Evolutionary conservation across 805 yeast genomes (phyloP), one percentile per base, ranked within the genome.

Genomic region (Jamesozyma piceae): DNA sequence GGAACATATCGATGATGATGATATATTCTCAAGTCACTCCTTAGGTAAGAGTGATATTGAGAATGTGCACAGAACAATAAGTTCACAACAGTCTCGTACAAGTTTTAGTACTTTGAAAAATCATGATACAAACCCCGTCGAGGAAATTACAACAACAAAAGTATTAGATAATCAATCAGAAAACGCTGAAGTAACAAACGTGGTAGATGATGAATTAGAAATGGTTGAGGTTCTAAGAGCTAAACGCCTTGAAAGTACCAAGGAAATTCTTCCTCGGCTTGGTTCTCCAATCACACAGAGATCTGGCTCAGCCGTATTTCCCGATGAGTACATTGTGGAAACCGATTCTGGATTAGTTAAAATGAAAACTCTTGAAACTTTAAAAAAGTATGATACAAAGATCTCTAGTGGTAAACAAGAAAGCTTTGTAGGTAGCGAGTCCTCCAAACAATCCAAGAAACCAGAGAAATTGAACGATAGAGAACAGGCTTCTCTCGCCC

Each of bases 301-400:
- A 1, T 17, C 39, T 13, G 22, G 18, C 3, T 39, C 43, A 11
- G 41, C 54, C 17, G 43, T 74, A 8, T 79, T 80, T 62, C 85
- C 85, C 3, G 85, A 80, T 64, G 86, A 80, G 52, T 80, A 77
- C 53, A 71, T 75, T 15, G 46, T 79, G 50, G 86, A 80, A 61
- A 79, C 86, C 1, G 69, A 67, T 31, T 78, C 85, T 1, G 86
- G 86, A 37, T 63, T 80, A 41, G 85, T 80, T 14, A 78, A 75
- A 19, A 75, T 74, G 14, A 63, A 68, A 42, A 77, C 84, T 0
- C 63, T 78, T 43, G 74, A 68, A 38, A 66, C 69, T 2, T 46
- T 78, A 19, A 81, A 80, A 32, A 70, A 82, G 60, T 50, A 54
- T 18, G 50, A 53, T 14, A 54, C 58, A 5, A 49, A 49, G 30